These are phyloP conservation scores for Lagenaria siceraria DNA, from an alignment of 306 rosid species.

Conservation along the genomic window DNA sequence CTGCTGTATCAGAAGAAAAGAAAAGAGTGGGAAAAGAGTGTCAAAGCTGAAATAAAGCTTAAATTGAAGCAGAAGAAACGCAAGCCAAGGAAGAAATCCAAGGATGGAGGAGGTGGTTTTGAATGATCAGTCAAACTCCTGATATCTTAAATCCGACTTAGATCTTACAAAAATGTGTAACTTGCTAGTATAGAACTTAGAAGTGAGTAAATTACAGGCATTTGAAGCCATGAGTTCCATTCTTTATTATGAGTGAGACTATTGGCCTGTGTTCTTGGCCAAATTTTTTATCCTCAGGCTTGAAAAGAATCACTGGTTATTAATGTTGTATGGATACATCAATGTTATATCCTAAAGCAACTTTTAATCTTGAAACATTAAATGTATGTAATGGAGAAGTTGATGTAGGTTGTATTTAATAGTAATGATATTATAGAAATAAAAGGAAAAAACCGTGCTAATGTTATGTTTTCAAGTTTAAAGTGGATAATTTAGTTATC, in stretches of 20 bases:
- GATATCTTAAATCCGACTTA: background rate
- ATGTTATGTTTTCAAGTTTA: too few relatives aligned
- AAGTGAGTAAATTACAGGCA: background rate
- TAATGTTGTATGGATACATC: background rate
- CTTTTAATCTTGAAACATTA: too few relatives aligned
- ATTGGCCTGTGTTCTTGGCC: background rate
- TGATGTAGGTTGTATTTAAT: too few relatives aligned
- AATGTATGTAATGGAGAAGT: too few relatives aligned
- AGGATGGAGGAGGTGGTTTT: slow-evolving; percentile 13
- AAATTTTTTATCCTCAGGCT: background rate
- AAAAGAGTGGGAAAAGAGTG: slow-evolving; percentile 65
- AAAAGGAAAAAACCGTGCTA: too few relatives aligned
- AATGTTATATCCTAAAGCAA: background rate
- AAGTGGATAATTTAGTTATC: too few relatives aligned
- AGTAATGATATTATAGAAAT: too few relatives aligned
- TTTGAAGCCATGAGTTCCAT: background rate
- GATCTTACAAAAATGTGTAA: background rate
- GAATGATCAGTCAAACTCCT: background rate
- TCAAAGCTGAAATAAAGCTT: slow-evolving; percentile 39
- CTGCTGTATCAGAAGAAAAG: slow-evolving; percentile 69
- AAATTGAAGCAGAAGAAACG: slow-evolving; percentile 61
- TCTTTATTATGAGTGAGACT: background rate
- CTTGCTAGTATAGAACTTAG: background rate
- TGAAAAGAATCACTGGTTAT: background rate
- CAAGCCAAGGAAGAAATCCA: slow-evolving; percentile 51